Percentiles rank a stretch among this genome's conserved stretches.
phyloP scores from a whole-genome alignment of 192 early-diverging fungal species.

The Chytriomyces sp. region DNA sequence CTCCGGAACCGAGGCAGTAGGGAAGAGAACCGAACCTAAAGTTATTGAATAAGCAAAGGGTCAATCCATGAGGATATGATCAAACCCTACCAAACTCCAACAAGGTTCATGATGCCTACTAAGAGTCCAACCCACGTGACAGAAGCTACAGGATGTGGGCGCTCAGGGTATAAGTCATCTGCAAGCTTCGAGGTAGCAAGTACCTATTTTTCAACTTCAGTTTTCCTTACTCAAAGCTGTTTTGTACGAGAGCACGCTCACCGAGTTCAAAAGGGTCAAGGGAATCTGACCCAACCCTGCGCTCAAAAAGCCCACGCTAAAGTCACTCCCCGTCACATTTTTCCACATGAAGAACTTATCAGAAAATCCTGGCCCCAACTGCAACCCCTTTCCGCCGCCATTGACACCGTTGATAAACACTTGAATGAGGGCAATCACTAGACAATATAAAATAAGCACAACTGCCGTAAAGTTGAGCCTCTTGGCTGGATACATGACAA shows the following conservation, averaged over 20 bases:
- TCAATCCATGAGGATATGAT: not conserved
- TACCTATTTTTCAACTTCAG: slow-evolving; percentile 5
- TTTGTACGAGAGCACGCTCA: slow-evolving; percentile 25
- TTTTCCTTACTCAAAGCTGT: not conserved
- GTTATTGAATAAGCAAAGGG: not conserved
- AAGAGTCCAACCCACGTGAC: slow-evolving; percentile 52
- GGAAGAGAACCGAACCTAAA: slow-evolving; percentile 21
- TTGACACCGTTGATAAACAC: not conserved
- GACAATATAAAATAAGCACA: slow-evolving; percentile 12
- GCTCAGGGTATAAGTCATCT: slow-evolving; percentile 81
- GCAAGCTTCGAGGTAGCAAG: slow-evolving; percentile 76
- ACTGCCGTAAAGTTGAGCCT: slow-evolving; percentile 22
- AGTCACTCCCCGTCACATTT: slow-evolving; percentile 54
- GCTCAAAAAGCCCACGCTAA: slow-evolving; percentile 72
- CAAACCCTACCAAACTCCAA: slow-evolving; percentile 80
- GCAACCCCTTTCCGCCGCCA: not conserved
- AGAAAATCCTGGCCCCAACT: slow-evolving; percentile 13
- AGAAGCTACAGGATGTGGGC: slow-evolving; percentile 28
- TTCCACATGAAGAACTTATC: slow-evolving; percentile 3
- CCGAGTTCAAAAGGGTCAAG: slow-evolving; percentile 84
- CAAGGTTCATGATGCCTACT: slow-evolving; percentile 80
- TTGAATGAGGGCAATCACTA: slow-evolving; percentile 1
- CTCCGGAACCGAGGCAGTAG: slow-evolving; percentile 73
- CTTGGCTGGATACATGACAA: slow-evolving; percentile 11
- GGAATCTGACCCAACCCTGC: slow-evolving; percentile 87